These are phyloP conservation scores for Candida sanyaensis DNA, from an alignment of 1,139 yeast genomes.

Conservation along the genomic window DNA sequence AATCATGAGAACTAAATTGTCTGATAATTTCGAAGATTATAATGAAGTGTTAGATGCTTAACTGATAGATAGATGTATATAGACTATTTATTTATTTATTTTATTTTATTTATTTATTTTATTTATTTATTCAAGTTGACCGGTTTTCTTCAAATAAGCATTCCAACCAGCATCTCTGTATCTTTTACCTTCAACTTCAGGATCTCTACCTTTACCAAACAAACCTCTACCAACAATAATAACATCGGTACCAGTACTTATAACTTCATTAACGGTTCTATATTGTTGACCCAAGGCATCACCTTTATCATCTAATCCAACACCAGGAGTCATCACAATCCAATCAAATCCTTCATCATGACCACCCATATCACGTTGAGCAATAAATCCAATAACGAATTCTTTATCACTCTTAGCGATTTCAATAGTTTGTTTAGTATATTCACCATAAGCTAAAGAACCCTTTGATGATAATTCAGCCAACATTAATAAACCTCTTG, in stretches of 20 bases:
- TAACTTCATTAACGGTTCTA: slow-evolving; percentile 85
- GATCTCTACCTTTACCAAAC: slow-evolving; percentile 95
- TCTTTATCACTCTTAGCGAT: slow-evolving; percentile 86
- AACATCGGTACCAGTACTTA: slow-evolving; percentile 82
- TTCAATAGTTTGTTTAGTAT: slow-evolving; percentile 82
- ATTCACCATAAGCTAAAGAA: slow-evolving; percentile 88
- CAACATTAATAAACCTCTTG: slow-evolving; percentile 90
- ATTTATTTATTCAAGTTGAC: slow-evolving; percentile 10
- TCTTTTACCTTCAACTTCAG: slow-evolving; percentile 80
- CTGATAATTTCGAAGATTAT: slow-evolving; percentile 31
- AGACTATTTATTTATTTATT: slow-evolving; percentile 5
- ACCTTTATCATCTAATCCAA: slow-evolving; percentile 95
- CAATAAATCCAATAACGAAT: slow-evolving; percentile 95
- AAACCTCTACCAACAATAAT: slow-evolving; percentile 97
- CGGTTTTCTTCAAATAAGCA: slow-evolving; percentile 62
- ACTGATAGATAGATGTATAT: background rate
- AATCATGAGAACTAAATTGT: slow-evolving; percentile 61
- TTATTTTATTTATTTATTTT: slow-evolving; percentile 8
- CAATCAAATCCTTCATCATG: slow-evolving; percentile 86
- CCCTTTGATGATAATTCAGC: slow-evolving; percentile 96
- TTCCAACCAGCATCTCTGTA: slow-evolving; percentile 94
- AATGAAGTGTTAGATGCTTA: slow-evolving; percentile 15
- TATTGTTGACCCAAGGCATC: slow-evolving; percentile 97
- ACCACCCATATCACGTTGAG: slow-evolving; percentile 87
- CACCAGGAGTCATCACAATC: slow-evolving; percentile 98